Percentiles rank a stretch among this genome's conserved stretches.
Evolutionary conservation across 352 stramenopile species (phyloP).

Genomic region (Phytophthora sojae): DNA sequence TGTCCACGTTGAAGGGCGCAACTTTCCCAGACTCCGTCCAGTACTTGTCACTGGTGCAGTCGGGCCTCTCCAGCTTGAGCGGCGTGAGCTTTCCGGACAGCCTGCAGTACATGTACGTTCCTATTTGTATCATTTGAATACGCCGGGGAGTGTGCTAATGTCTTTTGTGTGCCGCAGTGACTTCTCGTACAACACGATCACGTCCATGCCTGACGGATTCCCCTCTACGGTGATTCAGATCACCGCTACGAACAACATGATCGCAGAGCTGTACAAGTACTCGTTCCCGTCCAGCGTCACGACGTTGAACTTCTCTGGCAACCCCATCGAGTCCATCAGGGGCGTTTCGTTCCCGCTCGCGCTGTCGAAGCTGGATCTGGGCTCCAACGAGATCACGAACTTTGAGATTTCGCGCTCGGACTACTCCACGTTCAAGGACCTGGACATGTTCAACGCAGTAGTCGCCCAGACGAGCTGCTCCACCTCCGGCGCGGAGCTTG

Average conservation of each 20-base stretch:
- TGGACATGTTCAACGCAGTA: constrained; percentile 51
- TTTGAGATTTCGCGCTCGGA: constrained; percentile 77
- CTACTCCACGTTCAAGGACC: constrained; percentile 58
- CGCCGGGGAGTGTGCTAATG: neutral
- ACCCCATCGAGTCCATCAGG: constrained; percentile 60
- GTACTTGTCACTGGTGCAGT: constrained; percentile 58
- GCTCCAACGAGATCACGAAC: constrained; percentile 54
- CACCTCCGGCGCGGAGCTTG: constrained; percentile 53
- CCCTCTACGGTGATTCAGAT: constrained; percentile 46
- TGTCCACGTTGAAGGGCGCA: constrained; percentile 52
- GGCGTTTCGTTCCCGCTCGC: constrained; percentile 65
- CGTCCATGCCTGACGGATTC: constrained; percentile 38
- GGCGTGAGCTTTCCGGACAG: constrained; percentile 51
- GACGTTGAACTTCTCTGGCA: constrained; percentile 65
- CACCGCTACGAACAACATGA: constrained; percentile 52
- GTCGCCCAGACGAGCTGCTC: constrained; percentile 53
- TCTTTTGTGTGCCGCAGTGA: constrained; percentile 36
- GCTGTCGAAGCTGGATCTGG: constrained; percentile 60
- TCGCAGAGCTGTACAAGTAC: constrained; percentile 60
- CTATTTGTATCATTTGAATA: no score
- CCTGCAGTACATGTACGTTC: constrained; percentile 60
- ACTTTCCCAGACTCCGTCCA: constrained; percentile 55
- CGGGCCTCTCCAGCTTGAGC: constrained; percentile 48
- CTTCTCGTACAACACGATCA: constrained; percentile 56
- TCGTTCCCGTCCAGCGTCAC: constrained; percentile 56